Evolutionary conservation across 441 rosid genomes (phyloP).

Genomic region (Metrosideros polymorpha): DNA sequence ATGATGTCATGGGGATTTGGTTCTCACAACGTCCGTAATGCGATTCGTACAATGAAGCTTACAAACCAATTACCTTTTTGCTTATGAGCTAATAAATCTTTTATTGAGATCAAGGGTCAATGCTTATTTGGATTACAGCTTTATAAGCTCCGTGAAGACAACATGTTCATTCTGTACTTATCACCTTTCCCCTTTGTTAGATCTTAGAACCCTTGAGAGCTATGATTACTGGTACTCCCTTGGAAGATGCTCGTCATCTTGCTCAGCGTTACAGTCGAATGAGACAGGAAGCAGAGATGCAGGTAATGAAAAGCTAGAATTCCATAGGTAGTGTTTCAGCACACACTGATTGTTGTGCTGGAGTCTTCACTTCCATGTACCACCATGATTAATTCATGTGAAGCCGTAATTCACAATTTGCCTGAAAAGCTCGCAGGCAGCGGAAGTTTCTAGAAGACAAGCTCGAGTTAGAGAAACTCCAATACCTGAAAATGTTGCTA

Average conservation of each 20-base stretch:
- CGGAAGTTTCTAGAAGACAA: constrained; percentile 63
- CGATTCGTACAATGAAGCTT: not conserved
- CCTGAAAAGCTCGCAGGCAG: constrained; percentile 40
- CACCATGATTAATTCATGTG: constrained; percentile 1
- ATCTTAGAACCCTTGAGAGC: constrained; percentile 89
- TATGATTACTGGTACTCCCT: constrained; percentile 61
- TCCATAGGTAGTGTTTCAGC: not conserved
- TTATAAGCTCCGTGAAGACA: not conserved
- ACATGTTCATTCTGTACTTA: not conserved
- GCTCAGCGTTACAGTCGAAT: constrained; percentile 93
- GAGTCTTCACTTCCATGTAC: not conserved
- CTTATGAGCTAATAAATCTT: not conserved
- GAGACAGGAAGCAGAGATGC: constrained; percentile 94
- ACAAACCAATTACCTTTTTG: not conserved
- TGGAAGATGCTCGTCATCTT: constrained; percentile 95
- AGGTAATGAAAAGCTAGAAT: constrained; percentile 29
- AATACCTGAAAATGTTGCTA: constrained; percentile 80
- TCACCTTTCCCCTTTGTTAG: constrained; percentile 15
- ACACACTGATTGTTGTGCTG: not conserved
- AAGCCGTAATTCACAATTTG: constrained; percentile 15
- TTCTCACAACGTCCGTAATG: not conserved
- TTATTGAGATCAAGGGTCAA: not conserved
- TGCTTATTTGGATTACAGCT: not conserved
- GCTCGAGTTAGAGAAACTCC: constrained; percentile 71
- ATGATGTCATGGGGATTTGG: not conserved